Base-by-base conservation (phyloP, 2,329 filamentous ascomycete species). In the Microascus cirrosus region DNA sequence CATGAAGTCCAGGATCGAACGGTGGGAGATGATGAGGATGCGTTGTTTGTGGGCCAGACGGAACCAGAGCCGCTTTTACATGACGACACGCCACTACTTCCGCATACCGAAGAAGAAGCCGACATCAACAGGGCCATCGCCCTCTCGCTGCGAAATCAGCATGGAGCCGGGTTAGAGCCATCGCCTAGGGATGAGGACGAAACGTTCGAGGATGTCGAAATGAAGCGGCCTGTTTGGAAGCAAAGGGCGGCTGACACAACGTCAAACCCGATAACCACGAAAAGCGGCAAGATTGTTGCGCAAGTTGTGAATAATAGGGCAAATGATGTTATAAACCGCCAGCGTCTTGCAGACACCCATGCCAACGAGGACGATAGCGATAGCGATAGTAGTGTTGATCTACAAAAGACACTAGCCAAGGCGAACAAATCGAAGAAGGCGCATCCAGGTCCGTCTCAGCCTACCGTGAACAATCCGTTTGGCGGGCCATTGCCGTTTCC, bases 401-500 rank as follows among this genome's bases (percentile, higher is more conserved):
- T 96, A 54, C 83, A 89, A 66, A 79, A 88, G 35, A 86, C 90
- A 0, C 71, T 96, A 55, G 84, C 85, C 11, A 82, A 83, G 66
- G 78, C 77, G 48, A 62, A 45, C 6, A 52, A n/a, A 28, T 54
- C 50, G 18, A 55, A 54, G 51, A 50, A 35, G 36, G 12, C 18
- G 7, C 53, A 25, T 36, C 8, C 20, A 10, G 53, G 15, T 10
- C 15, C 20, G 6, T 24, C 45, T 3, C 32, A 22, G n/a, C 28
- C 51, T 7, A 53, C 45, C 59, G 34, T 58, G 52, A 22, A 50
- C 62, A 83, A 84, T 63, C 77, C 82, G 0, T 83, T 95, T 66
- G 82, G 83, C 62, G 93, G 93, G 0, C 90, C 92, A 0, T 71
- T 99, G 5, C 94, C 94, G 0, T 99, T 99, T 66, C 91, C 96